These are phyloP conservation scores for Gnetum montanum DNA, from an alignment of 75 land plant genomes.

Conservation along the genomic window DNA sequence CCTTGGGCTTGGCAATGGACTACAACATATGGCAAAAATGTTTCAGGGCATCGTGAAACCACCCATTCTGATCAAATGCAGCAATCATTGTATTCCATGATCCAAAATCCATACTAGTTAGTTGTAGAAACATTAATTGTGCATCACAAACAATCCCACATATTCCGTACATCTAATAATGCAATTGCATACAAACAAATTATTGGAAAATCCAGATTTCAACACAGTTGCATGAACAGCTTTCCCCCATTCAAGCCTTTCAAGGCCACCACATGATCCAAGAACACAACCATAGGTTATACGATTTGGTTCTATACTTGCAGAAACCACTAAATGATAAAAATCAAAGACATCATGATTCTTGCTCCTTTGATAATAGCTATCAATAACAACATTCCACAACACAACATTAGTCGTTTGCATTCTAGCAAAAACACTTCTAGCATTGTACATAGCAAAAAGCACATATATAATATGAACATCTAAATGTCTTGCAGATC, in stretches of 20 bases:
- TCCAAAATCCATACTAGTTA: background rate
- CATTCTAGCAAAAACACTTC: constrained; percentile 10
- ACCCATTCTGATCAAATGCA: background rate
- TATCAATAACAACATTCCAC: constrained; percentile 17
- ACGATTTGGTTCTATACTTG: background rate
- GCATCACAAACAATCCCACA: background rate
- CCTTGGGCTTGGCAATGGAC: background rate
- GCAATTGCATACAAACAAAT: background rate
- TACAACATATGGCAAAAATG: background rate
- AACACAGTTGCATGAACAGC: background rate
- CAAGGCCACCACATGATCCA: background rate
- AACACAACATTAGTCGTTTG: constrained; percentile 1
- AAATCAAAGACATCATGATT: background rate
- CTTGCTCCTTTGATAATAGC: constrained; percentile 4
- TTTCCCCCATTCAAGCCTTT: background rate
- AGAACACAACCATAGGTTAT: constrained; percentile 1
- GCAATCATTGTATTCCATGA: constrained; percentile 1
- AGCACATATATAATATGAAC: constrained; percentile 9
- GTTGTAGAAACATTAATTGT: background rate
- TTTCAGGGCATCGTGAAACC: background rate
- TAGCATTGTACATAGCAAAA: constrained; percentile 16
- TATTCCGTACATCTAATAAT: background rate
- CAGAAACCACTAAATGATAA: background rate
- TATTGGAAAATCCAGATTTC: background rate
- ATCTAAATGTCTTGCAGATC: background rate